Base-by-base conservation (phyloP, 2,329 filamentous ascomycete genomes). In the Fusarium solani-melongenae region DNA sequence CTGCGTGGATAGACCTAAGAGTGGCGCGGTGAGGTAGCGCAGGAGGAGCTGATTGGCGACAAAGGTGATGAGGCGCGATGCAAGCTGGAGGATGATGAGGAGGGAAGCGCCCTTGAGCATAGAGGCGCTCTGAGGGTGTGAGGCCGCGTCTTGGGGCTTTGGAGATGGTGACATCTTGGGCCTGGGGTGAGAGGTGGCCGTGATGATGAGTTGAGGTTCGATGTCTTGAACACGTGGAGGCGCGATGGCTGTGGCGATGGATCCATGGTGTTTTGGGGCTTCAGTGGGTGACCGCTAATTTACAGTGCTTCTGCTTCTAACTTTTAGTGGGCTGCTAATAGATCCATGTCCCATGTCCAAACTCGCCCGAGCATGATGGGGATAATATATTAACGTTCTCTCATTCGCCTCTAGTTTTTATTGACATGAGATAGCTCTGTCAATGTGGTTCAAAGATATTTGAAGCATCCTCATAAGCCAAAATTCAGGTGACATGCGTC, bases 31-130 rank as follows among this genome's bases (percentile, higher is more conserved):
- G 51, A 98, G 86, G 80, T 93, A 96, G 38, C 96, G 94, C 9
- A 99, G 88, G 33, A 99, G 89, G 39, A 97, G 82, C 82, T 99
- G 96, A 84, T 98, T 99, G 80, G 96, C 93, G 75, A 92, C 83
- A 83, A 99, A 99, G 27, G 96, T 98, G 72, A 97, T 86, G 63
- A 92, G 91, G 69, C 96, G 92, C n/a, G 96, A 98, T 51, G 88
- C 88, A 72, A 99, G 87, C 83, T 98, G 96, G 51, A 98, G 91
- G 60, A 94, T 85, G 80, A 99, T 97, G 75, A 99, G 90, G 79
- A 96, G 92, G 15, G 93, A 93, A 62, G 94, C 94, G 64, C 94
- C 94, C 68, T 91, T 90, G 61, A 94, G 88, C 70, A 82, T 83
- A 62, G 83, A 83, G 0, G 81, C 72, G 33, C 46, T 51, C 27